Conservation (phyloP, 2,329 filamentous ascomycete genomes). For the Trichoderma breve region DNA sequence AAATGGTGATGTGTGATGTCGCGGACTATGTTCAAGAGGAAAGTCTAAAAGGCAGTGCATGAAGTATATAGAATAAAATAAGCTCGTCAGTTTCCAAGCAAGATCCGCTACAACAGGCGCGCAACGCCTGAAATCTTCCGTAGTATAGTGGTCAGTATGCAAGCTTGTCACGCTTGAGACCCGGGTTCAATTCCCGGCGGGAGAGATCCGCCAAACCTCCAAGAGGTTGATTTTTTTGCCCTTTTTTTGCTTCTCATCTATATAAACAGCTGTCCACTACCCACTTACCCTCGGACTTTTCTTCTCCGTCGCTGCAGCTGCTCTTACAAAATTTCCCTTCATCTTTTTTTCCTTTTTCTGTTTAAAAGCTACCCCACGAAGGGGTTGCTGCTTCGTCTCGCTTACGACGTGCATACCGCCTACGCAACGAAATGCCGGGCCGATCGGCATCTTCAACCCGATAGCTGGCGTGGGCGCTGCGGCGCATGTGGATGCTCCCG, state of each 20-base stretch:
- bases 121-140: constrained; percentile 22
- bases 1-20: background rate
- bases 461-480: constrained; percentile 2
- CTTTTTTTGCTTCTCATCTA: background rate
- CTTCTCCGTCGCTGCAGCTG: background rate
- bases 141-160: constrained; percentile 28
- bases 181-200: constrained; percentile 28
- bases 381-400: background rate
- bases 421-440: constrained; percentile 9
- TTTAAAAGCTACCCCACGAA: background rate
- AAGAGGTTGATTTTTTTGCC: constrained; percentile 11
- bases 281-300: background rate
- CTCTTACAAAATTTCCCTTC: background rate
- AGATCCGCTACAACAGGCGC: constrained; percentile 20
- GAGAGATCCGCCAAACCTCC: constrained; percentile 21
- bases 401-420: background rate
- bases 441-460: constrained; percentile 16
- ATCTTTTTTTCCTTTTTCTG: background rate
- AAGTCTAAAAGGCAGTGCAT: too few species aligned
- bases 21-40: background rate
- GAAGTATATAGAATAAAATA: background rate
- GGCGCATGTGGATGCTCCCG: constrained; percentile 1
- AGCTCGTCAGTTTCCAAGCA: accelerated
- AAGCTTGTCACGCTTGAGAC: constrained; percentile 28
- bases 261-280: background rate